Evolutionary conservation across 345 rosid genomes (phyloP).

Genomic region (Punica granatum): DNA sequence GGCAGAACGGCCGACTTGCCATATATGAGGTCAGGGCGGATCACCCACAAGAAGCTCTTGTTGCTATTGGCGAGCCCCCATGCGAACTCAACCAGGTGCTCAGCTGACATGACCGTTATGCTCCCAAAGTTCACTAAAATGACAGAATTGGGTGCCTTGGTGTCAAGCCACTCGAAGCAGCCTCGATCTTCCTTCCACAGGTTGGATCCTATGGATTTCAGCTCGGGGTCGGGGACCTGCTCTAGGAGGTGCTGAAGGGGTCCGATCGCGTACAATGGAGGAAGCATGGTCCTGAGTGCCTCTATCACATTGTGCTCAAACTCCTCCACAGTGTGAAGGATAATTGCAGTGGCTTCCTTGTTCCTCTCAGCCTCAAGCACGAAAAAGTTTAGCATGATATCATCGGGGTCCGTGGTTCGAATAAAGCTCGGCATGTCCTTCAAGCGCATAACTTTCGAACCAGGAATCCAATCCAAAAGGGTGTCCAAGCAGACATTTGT

Average conservation of each 20-base stretch:
- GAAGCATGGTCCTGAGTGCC: constrained; percentile 14
- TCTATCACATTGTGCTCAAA: constrained; percentile 24
- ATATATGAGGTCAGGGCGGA: constrained; percentile 11
- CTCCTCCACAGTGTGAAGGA: constrained; percentile 32
- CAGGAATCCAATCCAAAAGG: constrained; percentile 39
- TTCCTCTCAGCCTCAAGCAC: constrained; percentile 8
- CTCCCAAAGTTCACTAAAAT: constrained; percentile 20
- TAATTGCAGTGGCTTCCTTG: constrained; percentile 23
- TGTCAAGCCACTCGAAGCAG: constrained; percentile 18
- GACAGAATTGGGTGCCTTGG: constrained; percentile 16
- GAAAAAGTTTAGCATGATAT: constrained; percentile 24
- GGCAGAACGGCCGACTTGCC: constrained; percentile 12
- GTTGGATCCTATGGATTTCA: constrained; percentile 2
- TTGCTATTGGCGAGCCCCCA: constrained; percentile 24
- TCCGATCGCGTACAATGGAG: constrained; percentile 15
- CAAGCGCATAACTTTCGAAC: constrained; percentile 24
- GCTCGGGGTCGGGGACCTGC: not conserved
- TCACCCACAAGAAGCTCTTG: constrained; percentile 17
- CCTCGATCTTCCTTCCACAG: constrained; percentile 21
- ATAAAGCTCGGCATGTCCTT: constrained; percentile 42
- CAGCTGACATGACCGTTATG: constrained; percentile 8
- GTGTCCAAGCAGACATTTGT: constrained; percentile 32
- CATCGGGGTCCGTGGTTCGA: constrained; percentile 19
- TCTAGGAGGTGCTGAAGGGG: constrained; percentile 17
- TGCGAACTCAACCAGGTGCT: constrained; percentile 19